phyloP scores from a whole-genome alignment of 495 filamentous ascomycete species.

The Apiosordaria backusii region DNA sequence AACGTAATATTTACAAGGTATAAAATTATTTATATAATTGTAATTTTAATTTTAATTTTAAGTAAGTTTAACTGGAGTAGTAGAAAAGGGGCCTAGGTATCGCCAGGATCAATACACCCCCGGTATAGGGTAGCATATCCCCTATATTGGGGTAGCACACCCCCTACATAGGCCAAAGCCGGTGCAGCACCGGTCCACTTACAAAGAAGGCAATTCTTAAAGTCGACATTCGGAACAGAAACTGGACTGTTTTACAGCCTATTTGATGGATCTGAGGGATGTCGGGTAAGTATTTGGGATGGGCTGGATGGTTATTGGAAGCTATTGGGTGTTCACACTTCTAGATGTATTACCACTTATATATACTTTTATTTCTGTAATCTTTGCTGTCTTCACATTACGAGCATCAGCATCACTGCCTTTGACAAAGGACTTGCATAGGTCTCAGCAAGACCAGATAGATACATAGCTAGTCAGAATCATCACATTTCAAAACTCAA shows the following conservation, averaged over 20 bases:
- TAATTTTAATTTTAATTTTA: neutral
- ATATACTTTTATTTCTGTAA: no score
- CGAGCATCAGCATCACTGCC: no score
- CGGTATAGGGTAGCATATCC: neutral
- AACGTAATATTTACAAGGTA: no score
- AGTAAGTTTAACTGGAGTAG: neutral
- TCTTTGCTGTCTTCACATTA: no score
- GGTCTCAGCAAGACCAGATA: neutral
- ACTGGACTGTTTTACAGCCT: neutral
- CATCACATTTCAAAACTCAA: neutral
- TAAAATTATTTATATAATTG: no score
- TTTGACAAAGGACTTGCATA: no score
- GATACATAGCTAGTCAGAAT: neutral
- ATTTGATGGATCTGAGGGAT: no score
- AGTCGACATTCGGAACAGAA: conserved; percentile 1
- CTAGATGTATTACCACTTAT: no score
- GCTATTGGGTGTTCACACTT: no score
- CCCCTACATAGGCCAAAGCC: neutral
- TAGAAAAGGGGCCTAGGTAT: neutral
- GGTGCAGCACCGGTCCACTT: neutral
- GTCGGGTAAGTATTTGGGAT: no score
- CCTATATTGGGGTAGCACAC: no score
- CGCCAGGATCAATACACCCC: neutral
- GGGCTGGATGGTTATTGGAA: no score
- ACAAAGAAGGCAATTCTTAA: conserved; percentile 1